Conservation (phyloP, 768 basidiomycete species). For the Paxillus rubicundulus region DNA sequence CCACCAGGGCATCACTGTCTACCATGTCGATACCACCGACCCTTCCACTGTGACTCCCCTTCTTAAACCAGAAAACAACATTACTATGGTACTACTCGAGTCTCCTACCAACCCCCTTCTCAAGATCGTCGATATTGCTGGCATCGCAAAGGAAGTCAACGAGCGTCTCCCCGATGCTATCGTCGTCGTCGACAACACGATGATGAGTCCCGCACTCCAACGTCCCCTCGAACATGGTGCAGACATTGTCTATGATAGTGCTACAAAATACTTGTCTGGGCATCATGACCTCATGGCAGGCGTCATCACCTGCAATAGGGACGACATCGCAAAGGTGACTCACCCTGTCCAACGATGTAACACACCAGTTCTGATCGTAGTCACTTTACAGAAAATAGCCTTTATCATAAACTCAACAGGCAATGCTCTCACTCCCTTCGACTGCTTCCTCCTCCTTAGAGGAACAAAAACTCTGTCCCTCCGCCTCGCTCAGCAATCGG, state of each 20-base stretch:
- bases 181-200: constrained; percentile 94
- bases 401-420: constrained; percentile 93
- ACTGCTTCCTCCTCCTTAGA: constrained; percentile 92
- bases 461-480: constrained; percentile 95
- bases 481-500: constrained; percentile 93
- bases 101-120: constrained; percentile 96
- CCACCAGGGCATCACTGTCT: constrained; percentile 84
- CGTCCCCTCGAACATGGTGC: constrained; percentile 93
- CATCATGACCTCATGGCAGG: constrained; percentile 99
- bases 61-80: constrained; percentile 64
- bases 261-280: constrained; percentile 95
- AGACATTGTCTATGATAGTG: constrained; percentile 97
- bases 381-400: constrained; percentile 64
- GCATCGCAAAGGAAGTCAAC: constrained; percentile 82
- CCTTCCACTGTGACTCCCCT: constrained; percentile 58
- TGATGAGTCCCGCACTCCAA: constrained; percentile 99
- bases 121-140: constrained; percentile 88
- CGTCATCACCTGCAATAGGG: constrained; percentile 86
- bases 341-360: neutral
- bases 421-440: constrained; percentile 92
- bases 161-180: constrained; percentile 76
- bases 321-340: constrained; percentile 80
- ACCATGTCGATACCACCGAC: constrained; percentile 91
- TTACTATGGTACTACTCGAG: constrained; percentile 94
- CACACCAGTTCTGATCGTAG: neutral